Conservation (phyloP, 23 red algal species). For the Gracilaria domingensis region DNA sequence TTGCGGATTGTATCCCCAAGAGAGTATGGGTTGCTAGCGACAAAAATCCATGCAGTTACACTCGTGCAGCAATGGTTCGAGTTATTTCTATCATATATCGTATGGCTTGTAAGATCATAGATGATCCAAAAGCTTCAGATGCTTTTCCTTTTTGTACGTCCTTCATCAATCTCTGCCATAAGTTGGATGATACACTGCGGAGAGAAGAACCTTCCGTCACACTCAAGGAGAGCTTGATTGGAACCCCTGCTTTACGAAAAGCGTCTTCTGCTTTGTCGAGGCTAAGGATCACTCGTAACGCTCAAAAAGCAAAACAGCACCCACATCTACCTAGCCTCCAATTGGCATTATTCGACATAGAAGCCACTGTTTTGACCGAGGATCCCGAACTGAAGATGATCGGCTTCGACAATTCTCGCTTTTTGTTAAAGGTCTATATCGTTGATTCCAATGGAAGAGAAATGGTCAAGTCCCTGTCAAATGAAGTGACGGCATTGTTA, state of each 20-base stretch:
- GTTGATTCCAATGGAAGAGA: background rate
- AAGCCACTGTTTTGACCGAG: no score
- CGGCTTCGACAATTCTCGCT: background rate
- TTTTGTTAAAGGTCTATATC: background rate
- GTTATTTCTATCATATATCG: slow-evolving; percentile 23
- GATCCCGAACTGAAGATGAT: background rate
- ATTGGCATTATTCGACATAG: background rate
- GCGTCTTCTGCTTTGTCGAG: slow-evolving; percentile 6
- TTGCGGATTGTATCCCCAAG: slow-evolving; percentile 35
- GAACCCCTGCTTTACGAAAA: background rate
- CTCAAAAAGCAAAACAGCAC: background rate
- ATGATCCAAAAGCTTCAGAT: background rate
- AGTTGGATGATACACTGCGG: slow-evolving; percentile 10
- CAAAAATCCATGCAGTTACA: slow-evolving; percentile 49
- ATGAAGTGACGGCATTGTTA: background rate
- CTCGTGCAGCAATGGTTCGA: slow-evolving; percentile 42
- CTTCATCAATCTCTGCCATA: background rate
- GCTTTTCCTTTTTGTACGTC: background rate
- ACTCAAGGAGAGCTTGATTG: background rate
- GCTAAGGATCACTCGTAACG: background rate
- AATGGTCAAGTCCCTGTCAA: background rate
- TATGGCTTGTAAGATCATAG: slow-evolving; percentile 9
- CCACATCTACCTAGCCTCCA: background rate
- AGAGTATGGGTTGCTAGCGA: slow-evolving; percentile 51
- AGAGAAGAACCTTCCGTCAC: background rate